These are phyloP conservation scores for Ophiostoma populinum DNA, from an alignment of 2,329 filamentous ascomycete species.

Conservation along the genomic window DNA sequence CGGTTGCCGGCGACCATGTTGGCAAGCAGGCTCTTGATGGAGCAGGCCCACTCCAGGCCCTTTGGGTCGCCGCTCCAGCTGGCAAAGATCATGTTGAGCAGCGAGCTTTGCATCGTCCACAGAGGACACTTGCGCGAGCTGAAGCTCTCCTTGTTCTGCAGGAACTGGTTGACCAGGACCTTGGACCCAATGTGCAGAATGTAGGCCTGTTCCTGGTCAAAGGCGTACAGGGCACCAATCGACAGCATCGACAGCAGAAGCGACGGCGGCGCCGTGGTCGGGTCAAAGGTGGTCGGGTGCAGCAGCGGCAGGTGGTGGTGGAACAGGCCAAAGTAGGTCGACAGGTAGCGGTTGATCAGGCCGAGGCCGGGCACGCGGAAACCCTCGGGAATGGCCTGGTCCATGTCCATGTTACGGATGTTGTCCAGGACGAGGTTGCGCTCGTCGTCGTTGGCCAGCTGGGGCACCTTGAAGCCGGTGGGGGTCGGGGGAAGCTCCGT, in stretches of 20 bases:
- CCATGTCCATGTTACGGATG: constrained; percentile 63
- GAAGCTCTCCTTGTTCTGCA: constrained; percentile 97
- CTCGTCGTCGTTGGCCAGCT: constrained; percentile 71
- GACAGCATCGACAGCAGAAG: constrained; percentile 80
- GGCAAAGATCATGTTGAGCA: constrained; percentile 97
- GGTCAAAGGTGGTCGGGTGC: constrained; percentile 79
- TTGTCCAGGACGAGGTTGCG: constrained; percentile 72
- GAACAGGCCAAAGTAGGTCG: constrained; percentile 93
- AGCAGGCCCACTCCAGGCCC: constrained; percentile 94
- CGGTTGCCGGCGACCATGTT: constrained; percentile 98
- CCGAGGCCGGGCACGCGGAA: constrained; percentile 72
- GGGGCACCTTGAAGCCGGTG: constrained; percentile 53
- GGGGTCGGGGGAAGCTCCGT: constrained; percentile 55
- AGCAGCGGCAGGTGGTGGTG: constrained; percentile 94
- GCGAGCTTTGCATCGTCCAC: constrained; percentile 94
- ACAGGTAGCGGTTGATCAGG: constrained; percentile 78
- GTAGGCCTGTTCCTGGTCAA: constrained; percentile 93
- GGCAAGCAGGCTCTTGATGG: constrained; percentile 91
- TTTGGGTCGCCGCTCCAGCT: constrained; percentile 98
- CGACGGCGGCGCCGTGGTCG: constrained; percentile 62
- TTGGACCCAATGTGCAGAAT: constrained; percentile 96
- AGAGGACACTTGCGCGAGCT: constrained; percentile 93
- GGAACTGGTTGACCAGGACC: constrained; percentile 87
- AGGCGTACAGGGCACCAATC: constrained; percentile 89
- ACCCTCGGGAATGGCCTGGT: constrained; percentile 68